Percentiles rank a stretch among this genome's conserved stretches.
Evolutionary conservation across 805 yeast genomes (phyloP).

Genomic region (Candida sonorensis): DNA sequence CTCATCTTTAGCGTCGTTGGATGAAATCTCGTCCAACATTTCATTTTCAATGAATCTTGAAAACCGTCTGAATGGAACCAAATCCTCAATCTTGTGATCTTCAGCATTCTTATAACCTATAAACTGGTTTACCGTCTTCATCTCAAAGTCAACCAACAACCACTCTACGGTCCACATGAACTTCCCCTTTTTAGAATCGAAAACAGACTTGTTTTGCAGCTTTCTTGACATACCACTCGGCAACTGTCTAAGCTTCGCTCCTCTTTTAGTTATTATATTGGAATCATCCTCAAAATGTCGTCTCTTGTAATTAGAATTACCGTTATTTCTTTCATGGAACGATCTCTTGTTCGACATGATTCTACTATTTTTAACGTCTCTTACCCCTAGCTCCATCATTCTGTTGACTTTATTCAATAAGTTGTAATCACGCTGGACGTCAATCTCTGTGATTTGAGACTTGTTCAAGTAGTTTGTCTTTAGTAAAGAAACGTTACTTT

Average conservation of each 20-base stretch:
- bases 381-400: constrained; percentile 48
- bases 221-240: constrained; percentile 76
- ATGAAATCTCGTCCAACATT: no score
- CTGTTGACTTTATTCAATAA: constrained; percentile 59
- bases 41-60: constrained; percentile 29
- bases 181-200: constrained; percentile 53
- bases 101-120: constrained; percentile 39
- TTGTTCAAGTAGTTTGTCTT: constrained; percentile 50
- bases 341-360: constrained; percentile 22
- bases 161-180: constrained; percentile 82
- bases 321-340: constrained; percentile 15
- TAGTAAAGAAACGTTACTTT: constrained; percentile 34
- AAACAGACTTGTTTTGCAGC: constrained; percentile 55
- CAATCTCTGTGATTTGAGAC: constrained; percentile 35
- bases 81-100: constrained; percentile 25
- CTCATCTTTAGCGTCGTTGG: no score
- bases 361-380: constrained; percentile 43
- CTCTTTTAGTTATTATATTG: constrained; percentile 41
- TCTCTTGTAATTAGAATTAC: constrained; percentile 24
- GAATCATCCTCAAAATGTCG: constrained; percentile 15
- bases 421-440: constrained; percentile 79
- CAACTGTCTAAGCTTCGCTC: constrained; percentile 53
- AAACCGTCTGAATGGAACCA: constrained; percentile 35
- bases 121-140: constrained; percentile 9
- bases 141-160: constrained; percentile 33